phyloP scores from a whole-genome alignment of 1,139 yeast species.

The Meyerozyma sp. region DNA sequence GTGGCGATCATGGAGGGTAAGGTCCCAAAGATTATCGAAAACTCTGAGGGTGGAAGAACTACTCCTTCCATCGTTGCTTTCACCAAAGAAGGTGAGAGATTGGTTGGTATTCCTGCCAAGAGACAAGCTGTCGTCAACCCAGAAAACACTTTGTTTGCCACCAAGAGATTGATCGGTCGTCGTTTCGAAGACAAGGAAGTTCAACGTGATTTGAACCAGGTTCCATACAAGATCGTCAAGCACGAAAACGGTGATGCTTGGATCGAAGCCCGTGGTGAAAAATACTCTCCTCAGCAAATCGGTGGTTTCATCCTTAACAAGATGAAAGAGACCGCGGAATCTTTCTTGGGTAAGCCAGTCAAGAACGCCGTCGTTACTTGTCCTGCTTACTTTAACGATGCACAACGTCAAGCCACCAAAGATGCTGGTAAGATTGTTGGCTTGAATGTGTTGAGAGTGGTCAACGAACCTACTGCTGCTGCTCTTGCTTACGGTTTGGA shows the following conservation, averaged over 20 bases:
- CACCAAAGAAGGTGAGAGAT: constrained; percentile 87
- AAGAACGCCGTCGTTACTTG: constrained; percentile 94
- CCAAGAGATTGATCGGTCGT: constrained; percentile 98
- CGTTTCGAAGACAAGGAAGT: constrained; percentile 95
- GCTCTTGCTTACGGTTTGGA: constrained; percentile 97
- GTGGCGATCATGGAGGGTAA: constrained; percentile 98
- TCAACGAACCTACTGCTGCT: constrained; percentile 98
- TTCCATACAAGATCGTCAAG: constrained; percentile 95
- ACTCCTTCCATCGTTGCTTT: constrained; percentile 98
- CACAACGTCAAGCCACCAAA: constrained; percentile 98
- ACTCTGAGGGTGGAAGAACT: constrained; percentile 98
- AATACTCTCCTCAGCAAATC: constrained; percentile 93
- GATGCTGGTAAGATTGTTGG: constrained; percentile 99
- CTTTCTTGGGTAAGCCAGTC: constrained; percentile 78
- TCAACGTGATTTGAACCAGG: constrained; percentile 93
- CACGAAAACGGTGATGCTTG: constrained; percentile 98
- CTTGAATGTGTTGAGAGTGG: constrained; percentile 91
- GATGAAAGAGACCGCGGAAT: constrained; percentile 96
- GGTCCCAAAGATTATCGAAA: constrained; percentile 92
- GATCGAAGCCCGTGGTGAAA: constrained; percentile 94
- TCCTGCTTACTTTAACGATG: constrained; percentile 97
- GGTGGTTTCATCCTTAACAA: constrained; percentile 96
- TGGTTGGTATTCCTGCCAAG: constrained; percentile 98
- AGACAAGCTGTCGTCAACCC: constrained; percentile 99
- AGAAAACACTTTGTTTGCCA: constrained; percentile 94